Percentiles rank a stretch among this genome's conserved stretches.
Conservation (phyloP, 148 eudicot species). For the Persicaria tinctoria region DNA sequence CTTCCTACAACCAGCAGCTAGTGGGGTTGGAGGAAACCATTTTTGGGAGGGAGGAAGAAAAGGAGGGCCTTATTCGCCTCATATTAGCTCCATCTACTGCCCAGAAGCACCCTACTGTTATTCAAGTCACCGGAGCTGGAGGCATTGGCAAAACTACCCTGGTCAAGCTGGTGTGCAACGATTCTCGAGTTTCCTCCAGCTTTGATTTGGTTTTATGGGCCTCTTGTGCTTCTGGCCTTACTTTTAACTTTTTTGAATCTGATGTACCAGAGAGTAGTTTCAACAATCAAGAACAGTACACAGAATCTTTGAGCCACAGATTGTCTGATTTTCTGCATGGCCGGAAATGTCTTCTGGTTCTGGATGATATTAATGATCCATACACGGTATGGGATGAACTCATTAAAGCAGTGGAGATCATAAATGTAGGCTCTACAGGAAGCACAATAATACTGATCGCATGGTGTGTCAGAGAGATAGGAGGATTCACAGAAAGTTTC, state of each 20-base stretch:
- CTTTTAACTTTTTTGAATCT: no score
- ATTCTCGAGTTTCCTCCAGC: not conserved
- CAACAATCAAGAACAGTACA: no score
- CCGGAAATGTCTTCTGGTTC: not conserved
- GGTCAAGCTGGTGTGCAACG: not conserved
- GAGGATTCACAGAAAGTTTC: not conserved
- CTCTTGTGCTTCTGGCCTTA: not conserved
- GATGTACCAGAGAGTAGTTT: no score
- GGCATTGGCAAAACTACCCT: not conserved
- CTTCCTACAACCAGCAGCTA: not conserved
- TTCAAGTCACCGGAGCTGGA: not conserved
- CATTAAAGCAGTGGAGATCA: not conserved
- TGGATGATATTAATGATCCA: not conserved
- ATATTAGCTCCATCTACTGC: not conserved
- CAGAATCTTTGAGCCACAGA: no score
- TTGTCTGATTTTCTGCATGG: not conserved
- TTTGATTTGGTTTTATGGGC: not conserved
- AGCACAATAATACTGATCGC: not conserved
- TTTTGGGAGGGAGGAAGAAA: not conserved
- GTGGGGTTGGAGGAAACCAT: not conserved
- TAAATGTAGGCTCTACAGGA: not conserved
- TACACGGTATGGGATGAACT: no score
- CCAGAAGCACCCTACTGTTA: not conserved
- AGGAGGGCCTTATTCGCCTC: not conserved
- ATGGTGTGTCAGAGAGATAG: not conserved